Percentiles rank a stretch among this genome's conserved stretches.
Conservation (phyloP, 345 rosid species). For the Eutrema heterophyllum region DNA sequence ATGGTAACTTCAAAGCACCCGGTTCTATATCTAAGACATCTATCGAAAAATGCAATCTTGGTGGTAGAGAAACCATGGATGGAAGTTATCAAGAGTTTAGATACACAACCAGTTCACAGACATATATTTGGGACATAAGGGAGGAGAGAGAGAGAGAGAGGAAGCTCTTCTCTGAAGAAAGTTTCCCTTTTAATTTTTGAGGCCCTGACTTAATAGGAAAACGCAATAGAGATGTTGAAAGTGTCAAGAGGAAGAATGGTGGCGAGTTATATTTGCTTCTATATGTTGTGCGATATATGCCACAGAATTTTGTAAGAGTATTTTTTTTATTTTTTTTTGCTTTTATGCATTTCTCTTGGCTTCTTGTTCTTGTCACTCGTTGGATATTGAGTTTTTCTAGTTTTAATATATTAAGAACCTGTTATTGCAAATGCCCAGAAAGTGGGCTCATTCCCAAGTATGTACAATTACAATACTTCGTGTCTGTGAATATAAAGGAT, state of each 20-base stretch:
- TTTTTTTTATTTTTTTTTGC: too few relatives aligned
- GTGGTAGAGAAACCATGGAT: constrained; percentile 90
- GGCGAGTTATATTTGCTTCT: not conserved
- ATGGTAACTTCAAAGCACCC: constrained; percentile 72
- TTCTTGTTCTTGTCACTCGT: not conserved
- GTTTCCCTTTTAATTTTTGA: not conserved
- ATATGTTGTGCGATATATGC: constrained; percentile 7
- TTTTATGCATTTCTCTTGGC: not conserved
- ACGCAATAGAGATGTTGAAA: not conserved
- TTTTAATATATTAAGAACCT: not conserved
- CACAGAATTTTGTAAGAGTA: constrained; percentile 9
- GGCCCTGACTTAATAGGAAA: not conserved
- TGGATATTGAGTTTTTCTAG: not conserved
- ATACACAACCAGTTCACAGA: constrained; percentile 85
- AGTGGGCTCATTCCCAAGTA: not conserved
- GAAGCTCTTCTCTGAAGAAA: not conserved
- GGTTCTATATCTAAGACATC: constrained; percentile 69
- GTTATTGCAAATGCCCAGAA: not conserved
- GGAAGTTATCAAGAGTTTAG: constrained; percentile 70
- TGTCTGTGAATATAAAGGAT: not conserved
- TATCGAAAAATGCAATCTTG: constrained; percentile 68
- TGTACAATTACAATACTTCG: not conserved
- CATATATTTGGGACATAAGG: constrained; percentile 79
- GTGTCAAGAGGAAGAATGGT: not conserved
- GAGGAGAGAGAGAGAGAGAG: not conserved